A percentile compares a stretch with the other conserved stretches of the same genome.
phyloP scores from a whole-genome alignment of 2,329 filamentous ascomycete genomes.

The Cyphellophora europaea region DNA sequence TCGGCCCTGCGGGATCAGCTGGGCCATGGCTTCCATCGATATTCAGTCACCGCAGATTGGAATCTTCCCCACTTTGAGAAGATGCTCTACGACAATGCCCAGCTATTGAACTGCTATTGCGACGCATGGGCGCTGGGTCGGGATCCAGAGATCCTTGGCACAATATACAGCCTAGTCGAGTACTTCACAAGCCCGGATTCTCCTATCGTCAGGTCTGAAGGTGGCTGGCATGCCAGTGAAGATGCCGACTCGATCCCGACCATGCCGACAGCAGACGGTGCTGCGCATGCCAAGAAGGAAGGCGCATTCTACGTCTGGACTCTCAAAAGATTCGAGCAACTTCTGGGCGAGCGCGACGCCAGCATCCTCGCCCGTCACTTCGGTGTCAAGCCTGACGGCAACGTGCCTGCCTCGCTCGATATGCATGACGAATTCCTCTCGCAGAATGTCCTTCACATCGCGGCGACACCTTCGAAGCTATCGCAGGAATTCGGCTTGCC shows the following conservation, averaged over 20 bases:
- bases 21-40: conserved; percentile 70
- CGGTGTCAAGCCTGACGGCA: conserved; percentile 74
- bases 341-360: conserved; percentile 59
- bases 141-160: conserved; percentile 64
- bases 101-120: conserved; percentile 73
- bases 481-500: conserved; percentile 66
- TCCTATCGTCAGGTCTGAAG: conserved; percentile 57
- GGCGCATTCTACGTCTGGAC: conserved; percentile 96
- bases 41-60: conserved; percentile 88
- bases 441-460: conserved; percentile 76
- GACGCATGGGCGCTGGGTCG: conserved; percentile 69
- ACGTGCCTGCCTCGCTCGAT: conserved; percentile 73
- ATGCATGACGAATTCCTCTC: conserved; percentile 90
- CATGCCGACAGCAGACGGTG: conserved; percentile 39
- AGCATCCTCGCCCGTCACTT: conserved; percentile 74
- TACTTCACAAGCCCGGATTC: conserved; percentile 59
- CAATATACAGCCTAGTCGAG: conserved; percentile 73
- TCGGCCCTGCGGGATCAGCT: conserved; percentile 67
- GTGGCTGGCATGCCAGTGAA: conserved; percentile 80
- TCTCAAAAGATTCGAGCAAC: conserved; percentile 68
- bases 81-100: conserved; percentile 86
- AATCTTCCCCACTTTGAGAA: conserved; percentile 94
- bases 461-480: conserved; percentile 57
- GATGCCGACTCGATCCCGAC: conserved; percentile 76
- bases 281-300: conserved; percentile 62